phyloP scores from a whole-genome alignment of 805 yeast genomes.

The Metschnikowia reukaufii region DNA sequence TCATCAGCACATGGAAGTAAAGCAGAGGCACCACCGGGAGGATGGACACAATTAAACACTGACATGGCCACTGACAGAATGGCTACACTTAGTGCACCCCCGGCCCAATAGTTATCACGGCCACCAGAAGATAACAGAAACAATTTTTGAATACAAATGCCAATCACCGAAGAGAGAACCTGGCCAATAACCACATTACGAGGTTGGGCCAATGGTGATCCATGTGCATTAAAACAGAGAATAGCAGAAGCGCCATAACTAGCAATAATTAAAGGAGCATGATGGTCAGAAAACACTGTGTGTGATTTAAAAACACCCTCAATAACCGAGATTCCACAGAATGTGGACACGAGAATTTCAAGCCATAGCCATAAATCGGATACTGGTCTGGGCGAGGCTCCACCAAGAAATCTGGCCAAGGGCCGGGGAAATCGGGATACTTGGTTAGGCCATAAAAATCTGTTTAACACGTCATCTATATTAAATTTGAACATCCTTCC shows the following conservation, averaged over 20 bases:
- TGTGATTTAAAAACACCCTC: constrained; percentile 47
- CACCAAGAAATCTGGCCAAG: constrained; percentile 42
- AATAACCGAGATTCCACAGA: constrained; percentile 45
- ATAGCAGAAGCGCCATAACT: constrained; percentile 65
- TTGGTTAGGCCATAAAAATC: constrained; percentile 29
- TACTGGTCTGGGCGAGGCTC: constrained; percentile 27
- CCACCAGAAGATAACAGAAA: constrained; percentile 48
- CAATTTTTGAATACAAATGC: constrained; percentile 54
- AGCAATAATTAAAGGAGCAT: constrained; percentile 52
- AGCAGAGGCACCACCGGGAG: constrained; percentile 74
- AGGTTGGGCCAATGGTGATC: constrained; percentile 65
- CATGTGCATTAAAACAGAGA: constrained; percentile 53
- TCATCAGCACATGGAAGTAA: constrained; percentile 53
- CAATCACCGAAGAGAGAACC: constrained; percentile 51
- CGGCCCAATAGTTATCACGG: constrained; percentile 50
- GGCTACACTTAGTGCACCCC: constrained; percentile 59
- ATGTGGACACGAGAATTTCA: constrained; percentile 46
- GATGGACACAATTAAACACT: constrained; percentile 58
- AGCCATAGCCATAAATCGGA: constrained; percentile 46
- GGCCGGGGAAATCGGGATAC: constrained; percentile 34
- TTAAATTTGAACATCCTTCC: constrained; percentile 34
- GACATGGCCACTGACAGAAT: constrained; percentile 54
- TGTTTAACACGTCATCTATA: constrained; percentile 32
- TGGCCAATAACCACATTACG: constrained; percentile 59
- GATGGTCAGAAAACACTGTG: constrained; percentile 38